Percentiles rank a stretch among this genome's conserved stretches.
Evolutionary conservation across 257 asterid genomes (phyloP).

Genomic region (Jasminum sambac): DNA sequence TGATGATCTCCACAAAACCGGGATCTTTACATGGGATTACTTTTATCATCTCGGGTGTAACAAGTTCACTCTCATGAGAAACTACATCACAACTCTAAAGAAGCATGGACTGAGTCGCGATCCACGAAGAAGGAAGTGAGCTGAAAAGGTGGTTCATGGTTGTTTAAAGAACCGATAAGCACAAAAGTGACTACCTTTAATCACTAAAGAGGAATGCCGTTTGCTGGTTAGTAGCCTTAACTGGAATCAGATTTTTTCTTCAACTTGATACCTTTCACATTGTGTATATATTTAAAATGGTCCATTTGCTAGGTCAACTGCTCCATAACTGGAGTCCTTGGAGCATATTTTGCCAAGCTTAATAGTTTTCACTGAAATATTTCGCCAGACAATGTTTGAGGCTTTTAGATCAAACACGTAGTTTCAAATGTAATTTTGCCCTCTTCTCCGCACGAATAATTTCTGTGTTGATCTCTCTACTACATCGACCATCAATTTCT

Average conservation of each 20-base stretch:
- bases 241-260: background rate
- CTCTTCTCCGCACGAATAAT: background rate
- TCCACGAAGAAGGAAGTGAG: constrained; percentile 59
- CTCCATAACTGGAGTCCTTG: background rate
- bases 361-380: background rate
- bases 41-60: constrained; percentile 75
- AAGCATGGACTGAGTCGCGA: constrained; percentile 78
- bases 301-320: background rate
- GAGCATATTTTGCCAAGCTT: background rate
- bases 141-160: background rate
- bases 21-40: constrained; percentile 89
- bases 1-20: constrained; percentile 84
- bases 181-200: background rate
- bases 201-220: background rate
- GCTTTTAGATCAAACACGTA: background rate
- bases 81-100: constrained; percentile 62
- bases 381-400: background rate
- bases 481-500: background rate
- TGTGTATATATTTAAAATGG: background rate
- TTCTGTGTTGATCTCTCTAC: background rate
- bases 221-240: constrained; percentile 1
- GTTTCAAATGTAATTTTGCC: background rate
- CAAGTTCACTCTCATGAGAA: constrained; percentile 73
- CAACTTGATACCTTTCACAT: background rate
- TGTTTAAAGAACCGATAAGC: background rate